These are phyloP conservation scores for Nicotiana obtusifolia DNA, from an alignment of 257 asterid species.

Conservation along the genomic window DNA sequence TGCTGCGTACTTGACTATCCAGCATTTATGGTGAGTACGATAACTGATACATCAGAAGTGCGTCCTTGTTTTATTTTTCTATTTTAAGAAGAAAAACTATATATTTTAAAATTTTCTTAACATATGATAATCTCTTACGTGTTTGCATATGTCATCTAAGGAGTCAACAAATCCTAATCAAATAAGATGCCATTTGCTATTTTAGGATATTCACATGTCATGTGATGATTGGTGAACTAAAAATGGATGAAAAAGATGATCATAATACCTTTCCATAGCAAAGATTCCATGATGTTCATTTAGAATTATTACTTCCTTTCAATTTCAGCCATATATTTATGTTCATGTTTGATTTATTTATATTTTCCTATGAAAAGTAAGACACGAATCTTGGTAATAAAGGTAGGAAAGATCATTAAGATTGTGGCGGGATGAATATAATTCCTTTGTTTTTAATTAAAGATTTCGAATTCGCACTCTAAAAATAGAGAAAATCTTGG, in stretches of 20 bases:
- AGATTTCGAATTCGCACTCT: too few relatives aligned
- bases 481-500: too few relatives aligned
- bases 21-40: too few relatives aligned
- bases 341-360: neutral
- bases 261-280: neutral
- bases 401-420: neutral
- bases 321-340: neutral
- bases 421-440: too few relatives aligned
- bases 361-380: neutral
- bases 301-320: neutral
- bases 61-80: too few relatives aligned
- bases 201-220: neutral
- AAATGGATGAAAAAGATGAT: neutral
- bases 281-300: neutral
- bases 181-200: neutral
- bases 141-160: neutral
- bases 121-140: neutral
- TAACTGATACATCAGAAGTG: too few relatives aligned
- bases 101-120: too few relatives aligned
- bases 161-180: neutral
- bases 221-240: neutral
- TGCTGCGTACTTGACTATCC: too few relatives aligned
- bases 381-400: neutral
- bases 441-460: too few relatives aligned
- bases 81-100: too few relatives aligned